Conservation (phyloP, 306 rosid genomes). For the Citrullus amarus region DNA sequence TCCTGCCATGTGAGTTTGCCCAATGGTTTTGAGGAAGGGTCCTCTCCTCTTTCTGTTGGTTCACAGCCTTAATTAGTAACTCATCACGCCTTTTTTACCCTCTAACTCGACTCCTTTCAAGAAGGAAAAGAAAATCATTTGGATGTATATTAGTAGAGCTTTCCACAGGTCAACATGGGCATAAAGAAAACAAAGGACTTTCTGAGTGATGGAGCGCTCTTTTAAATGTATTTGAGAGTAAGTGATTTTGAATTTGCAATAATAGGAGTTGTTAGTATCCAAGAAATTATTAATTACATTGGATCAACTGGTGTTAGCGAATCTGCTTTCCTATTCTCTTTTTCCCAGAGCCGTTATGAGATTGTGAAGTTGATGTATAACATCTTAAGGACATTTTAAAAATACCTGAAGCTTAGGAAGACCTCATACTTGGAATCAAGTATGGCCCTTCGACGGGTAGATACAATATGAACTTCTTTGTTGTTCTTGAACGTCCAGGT, state of each 20-base stretch:
- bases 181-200: too few species aligned
- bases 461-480: not conserved
- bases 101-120: too few species aligned
- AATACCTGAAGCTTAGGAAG: not conserved
- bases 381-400: not conserved
- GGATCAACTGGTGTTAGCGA: not conserved
- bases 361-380: not conserved
- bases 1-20: too few species aligned
- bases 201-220: too few species aligned
- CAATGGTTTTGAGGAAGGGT: constrained; percentile 7
- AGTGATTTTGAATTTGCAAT: not conserved
- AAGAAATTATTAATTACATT: not conserved
- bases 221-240: not conserved
- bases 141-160: too few species aligned
- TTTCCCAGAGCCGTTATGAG: not conserved
- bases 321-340: not conserved
- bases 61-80: too few species aligned
- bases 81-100: too few species aligned
- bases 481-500: not conserved
- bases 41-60: too few species aligned
- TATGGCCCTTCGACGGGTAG: not conserved
- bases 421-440: not conserved
- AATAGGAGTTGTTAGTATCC: not conserved
- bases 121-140: too few species aligned
- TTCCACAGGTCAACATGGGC: too few species aligned